phyloP scores from a whole-genome alignment of 2,329 filamentous ascomycete genomes.

The Sarocladium strictum region DNA sequence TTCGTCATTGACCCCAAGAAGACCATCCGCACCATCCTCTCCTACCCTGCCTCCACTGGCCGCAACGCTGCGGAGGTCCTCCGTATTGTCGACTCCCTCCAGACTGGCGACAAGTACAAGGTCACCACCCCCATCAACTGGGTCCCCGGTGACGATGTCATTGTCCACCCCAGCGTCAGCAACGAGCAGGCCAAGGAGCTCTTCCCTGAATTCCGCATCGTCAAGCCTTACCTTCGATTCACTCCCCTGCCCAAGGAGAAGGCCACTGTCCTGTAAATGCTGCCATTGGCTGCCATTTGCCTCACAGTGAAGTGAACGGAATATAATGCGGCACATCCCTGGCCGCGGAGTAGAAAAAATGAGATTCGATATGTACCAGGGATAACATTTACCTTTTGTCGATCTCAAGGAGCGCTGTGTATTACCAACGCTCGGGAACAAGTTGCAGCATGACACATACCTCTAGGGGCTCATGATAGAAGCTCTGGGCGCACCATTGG shows the following conservation, averaged over 20 bases:
- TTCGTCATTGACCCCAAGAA: constrained; percentile 93
- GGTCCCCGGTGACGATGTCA: constrained; percentile 83
- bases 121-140: constrained; percentile 89
- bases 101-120: constrained; percentile 81
- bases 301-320: not conserved
- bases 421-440: too few species aligned
- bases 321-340: too few species aligned
- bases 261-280: constrained; percentile 9
- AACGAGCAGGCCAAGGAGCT: constrained; percentile 83
- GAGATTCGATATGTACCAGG: too few species aligned
- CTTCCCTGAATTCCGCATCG: constrained; percentile 68
- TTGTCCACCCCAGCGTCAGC: constrained; percentile 77
- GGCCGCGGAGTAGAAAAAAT: too few species aligned
- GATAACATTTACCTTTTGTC: too few species aligned
- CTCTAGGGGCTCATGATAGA: too few species aligned
- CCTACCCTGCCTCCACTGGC: constrained; percentile 87
- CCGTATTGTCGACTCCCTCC: constrained; percentile 71
- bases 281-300: not conserved
- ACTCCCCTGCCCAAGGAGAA: constrained; percentile 57
- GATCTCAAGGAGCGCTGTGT: too few species aligned
- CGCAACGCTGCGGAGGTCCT: constrained; percentile 76
- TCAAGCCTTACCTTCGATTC: constrained; percentile 71
- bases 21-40: constrained; percentile 87
- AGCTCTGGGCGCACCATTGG: too few species aligned
- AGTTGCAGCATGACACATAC: too few species aligned